Conservation (phyloP, 208 protist species). For the Leishmania mexicana region DNA sequence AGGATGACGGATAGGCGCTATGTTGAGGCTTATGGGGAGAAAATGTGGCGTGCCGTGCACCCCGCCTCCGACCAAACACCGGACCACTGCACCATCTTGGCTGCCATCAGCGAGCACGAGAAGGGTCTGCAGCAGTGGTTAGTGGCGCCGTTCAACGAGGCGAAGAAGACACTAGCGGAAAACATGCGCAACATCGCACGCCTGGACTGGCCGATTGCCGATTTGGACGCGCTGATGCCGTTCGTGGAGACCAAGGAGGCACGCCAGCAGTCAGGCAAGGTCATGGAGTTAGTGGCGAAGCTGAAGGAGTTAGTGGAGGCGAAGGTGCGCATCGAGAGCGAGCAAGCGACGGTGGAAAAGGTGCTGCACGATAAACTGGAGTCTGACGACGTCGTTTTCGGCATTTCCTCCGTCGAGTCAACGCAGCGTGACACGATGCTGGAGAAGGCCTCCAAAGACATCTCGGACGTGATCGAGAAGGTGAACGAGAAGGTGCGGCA, state of each 20-base stretch:
- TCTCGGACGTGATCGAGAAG: slow-evolving; percentile 61
- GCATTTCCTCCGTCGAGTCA: slow-evolving; percentile 62
- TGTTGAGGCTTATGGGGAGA: slow-evolving; percentile 66
- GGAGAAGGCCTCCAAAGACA: slow-evolving; percentile 42
- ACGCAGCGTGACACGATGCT: slow-evolving; percentile 62
- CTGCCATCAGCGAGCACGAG: slow-evolving; percentile 57
- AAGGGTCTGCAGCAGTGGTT: slow-evolving; percentile 53
- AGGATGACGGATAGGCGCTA: slow-evolving; percentile 51
- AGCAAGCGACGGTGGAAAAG: slow-evolving; percentile 39
- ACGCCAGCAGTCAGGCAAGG: slow-evolving; percentile 56
- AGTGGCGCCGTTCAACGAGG: slow-evolving; percentile 43
- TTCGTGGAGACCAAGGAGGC: slow-evolving; percentile 73
- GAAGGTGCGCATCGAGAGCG: slow-evolving; percentile 40
- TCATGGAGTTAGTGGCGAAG: slow-evolving; percentile 47
- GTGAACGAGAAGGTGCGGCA: slow-evolving; percentile 57
- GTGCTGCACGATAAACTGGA: slow-evolving; percentile 66
- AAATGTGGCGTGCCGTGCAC: slow-evolving; percentile 72
- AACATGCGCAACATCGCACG: slow-evolving; percentile 66
- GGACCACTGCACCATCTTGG: slow-evolving; percentile 57
- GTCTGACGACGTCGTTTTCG: slow-evolving; percentile 71
- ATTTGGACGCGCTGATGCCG: slow-evolving; percentile 86
- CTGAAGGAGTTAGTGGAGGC: slow-evolving; percentile 60
- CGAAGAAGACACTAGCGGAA: slow-evolving; percentile 49
- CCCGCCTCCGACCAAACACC: slow-evolving; percentile 45
- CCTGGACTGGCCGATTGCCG: slow-evolving; percentile 69